Conservation (phyloP, 805 yeast genomes). For the Wickerhamiella sorbophila region DNA sequence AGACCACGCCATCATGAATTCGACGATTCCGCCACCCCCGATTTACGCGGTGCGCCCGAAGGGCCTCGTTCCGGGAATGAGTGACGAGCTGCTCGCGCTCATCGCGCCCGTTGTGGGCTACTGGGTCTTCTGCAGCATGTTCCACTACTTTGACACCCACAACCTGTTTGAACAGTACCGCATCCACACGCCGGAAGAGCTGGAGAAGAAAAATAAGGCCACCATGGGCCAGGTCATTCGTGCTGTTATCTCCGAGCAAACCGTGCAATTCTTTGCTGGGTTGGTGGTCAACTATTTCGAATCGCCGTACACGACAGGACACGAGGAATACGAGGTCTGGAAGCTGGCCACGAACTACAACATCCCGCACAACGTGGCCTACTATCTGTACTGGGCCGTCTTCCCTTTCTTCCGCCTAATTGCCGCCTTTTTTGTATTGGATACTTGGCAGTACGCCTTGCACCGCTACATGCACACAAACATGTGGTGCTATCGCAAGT, state of each 20-base stretch:
- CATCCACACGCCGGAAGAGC: conserved; percentile 87
- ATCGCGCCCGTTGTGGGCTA: conserved; percentile 67
- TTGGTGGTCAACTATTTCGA: conserved; percentile 41
- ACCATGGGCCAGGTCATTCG: conserved; percentile 50
- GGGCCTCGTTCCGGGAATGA: conserved; percentile 41
- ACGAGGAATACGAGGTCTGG: conserved; percentile 37
- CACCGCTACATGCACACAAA: conserved; percentile 83
- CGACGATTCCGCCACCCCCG: conserved; percentile 3
- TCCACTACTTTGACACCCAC: conserved; percentile 59
- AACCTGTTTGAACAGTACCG: conserved; percentile 71
- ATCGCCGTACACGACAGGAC: conserved; percentile 32
- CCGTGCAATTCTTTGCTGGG: conserved; percentile 69
- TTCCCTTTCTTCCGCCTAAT: conserved; percentile 42
- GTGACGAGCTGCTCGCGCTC: conserved; percentile 62
- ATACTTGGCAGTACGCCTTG: conserved; percentile 88
- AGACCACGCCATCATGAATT: conserved; percentile 2
- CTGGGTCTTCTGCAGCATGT: conserved; percentile 64
- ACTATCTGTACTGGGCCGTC: conserved; percentile 46
- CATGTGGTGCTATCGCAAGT: conserved; percentile 56
- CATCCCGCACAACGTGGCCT: conserved; percentile 26
- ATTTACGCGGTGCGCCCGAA: conserved; percentile 6
- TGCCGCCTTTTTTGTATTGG: conserved; percentile 61
- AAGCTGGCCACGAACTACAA: conserved; percentile 28
- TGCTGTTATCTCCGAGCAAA: conserved; percentile 77
- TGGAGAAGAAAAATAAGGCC: conserved; percentile 60